phyloP scores from a whole-genome alignment of 306 rosid genomes.

The Cicer cuneatum region DNA sequence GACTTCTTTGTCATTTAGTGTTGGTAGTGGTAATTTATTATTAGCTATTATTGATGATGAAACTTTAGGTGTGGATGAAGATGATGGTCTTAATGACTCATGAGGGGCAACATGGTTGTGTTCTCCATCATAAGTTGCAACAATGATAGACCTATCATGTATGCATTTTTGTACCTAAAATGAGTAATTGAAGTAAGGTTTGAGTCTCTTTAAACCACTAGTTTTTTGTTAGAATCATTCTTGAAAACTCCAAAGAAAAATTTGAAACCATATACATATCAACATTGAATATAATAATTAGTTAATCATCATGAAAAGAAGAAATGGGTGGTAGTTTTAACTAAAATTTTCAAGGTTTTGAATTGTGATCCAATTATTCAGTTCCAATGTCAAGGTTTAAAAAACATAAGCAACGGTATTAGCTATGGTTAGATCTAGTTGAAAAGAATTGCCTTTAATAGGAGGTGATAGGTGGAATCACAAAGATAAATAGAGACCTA shows the following conservation, averaged over 20 bases:
- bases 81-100: conserved; percentile 36
- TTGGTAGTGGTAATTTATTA: conserved; percentile 17
- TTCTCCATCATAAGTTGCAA: conserved; percentile 74
- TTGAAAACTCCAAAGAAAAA: not conserved
- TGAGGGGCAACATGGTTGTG: conserved; percentile 62
- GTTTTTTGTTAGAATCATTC: not conserved
- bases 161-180: conserved; percentile 72
- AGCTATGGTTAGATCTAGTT: too few species aligned
- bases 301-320: conserved; percentile 16
- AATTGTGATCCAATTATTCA: too few species aligned
- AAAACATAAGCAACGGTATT: too few species aligned
- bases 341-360: too few species aligned
- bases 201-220: conserved; percentile 8
- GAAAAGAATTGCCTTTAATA: too few species aligned
- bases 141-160: conserved; percentile 61
- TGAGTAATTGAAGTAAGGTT: conserved; percentile 11
- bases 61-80: conserved; percentile 47
- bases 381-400: too few species aligned
- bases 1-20: conserved; percentile 27
- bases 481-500: too few species aligned
- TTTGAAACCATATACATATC: not conserved
- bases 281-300: conserved; percentile 15
- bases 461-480: too few species aligned
- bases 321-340: not conserved
- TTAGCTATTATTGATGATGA: conserved; percentile 31